Evolutionary conservation across 129 eudicot genomes (phyloP), one percentile per base, ranked within the genome.

Genomic region (Chrysanthemum lavandulifolium): DNA sequence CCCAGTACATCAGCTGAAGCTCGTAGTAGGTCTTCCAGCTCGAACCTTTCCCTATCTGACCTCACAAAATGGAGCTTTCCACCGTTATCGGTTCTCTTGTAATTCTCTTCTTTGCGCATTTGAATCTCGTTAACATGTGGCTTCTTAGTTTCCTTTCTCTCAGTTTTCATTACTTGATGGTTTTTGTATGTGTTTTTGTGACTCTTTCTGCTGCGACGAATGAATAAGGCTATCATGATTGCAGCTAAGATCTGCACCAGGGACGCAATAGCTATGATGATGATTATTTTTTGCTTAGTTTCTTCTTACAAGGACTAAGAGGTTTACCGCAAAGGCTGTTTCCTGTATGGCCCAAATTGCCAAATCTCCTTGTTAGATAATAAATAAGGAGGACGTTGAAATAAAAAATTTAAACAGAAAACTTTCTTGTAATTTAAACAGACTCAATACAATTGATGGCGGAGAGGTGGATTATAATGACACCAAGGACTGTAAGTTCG

Each of bases 1-100:
- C 97, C 97, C 68, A 91, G 51, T 6, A 91, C 84, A 33, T 86
- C 92, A 12, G 97, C 97, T 1, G 97, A 76, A 7, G 96, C 95
- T 50, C 82, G 81, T 48, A 91, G 81, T 40, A 91, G 78, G 45
- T 91, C 92, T 59, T 84, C 90, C 78, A 91, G 61, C 77, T 88
- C 92, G 56, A 91, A 91, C 50, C 60, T 82, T 50, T 86, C 84
- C 61, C 83, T 84, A 57, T 80, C 91, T 0, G 75, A 23, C 67
- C 82, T 76, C 71, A 91, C 84, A 56, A 91, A 91, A 50, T 63
- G 73, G 10, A 91, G 73, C 76, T 80, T 88, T 14, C 92, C 97
- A 3, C 60, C 68, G 25, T 79, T 59, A 49, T 69, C 86, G 10
- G 66, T 33, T 71, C 79, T 80, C 55, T 85, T 80, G 64, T 73